Percentiles rank a stretch among this genome's conserved stretches.
Evolutionary conservation across 1,284 basidiomycete genomes (phyloP).

Genomic region (Irpex sp.): DNA sequence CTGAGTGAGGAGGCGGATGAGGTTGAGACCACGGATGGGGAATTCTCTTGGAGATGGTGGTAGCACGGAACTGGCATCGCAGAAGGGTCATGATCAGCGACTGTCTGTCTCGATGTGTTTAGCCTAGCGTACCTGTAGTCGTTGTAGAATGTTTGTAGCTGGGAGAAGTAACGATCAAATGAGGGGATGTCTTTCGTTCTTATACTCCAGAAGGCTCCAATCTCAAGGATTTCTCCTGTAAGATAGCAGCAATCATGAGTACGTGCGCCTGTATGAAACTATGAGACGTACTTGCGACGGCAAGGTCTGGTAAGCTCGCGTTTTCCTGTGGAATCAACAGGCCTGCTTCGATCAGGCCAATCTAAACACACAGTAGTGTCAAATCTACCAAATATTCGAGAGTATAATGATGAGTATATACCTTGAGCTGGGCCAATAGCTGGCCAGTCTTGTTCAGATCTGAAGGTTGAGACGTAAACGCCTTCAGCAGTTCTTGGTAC

Average conservation of each 20-base stretch:
- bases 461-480: constrained; percentile 58
- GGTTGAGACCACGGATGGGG: constrained; percentile 88
- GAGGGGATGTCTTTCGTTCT: constrained; percentile 84
- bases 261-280: background rate
- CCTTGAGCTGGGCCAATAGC: constrained; percentile 74
- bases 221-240: constrained; percentile 90
- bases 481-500: constrained; percentile 58
- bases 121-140: constrained; percentile 65
- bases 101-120: background rate
- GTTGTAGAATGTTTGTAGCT: constrained; percentile 90
- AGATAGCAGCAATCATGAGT: background rate
- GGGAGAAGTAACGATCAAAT: constrained; percentile 94
- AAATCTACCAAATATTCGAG: background rate
- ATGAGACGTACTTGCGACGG: constrained; percentile 60
- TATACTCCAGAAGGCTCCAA: constrained; percentile 93
- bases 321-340: constrained; percentile 66
- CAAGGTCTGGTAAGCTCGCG: constrained; percentile 57
- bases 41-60: constrained; percentile 84
- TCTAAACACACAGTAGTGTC: constrained; percentile 37
- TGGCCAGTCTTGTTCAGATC: constrained; percentile 63
- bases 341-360: constrained; percentile 76
- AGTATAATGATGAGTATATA: constrained; percentile 20
- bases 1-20: constrained; percentile 92
- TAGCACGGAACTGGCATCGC: constrained; percentile 54
- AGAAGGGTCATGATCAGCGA: background rate